Evolutionary conservation across 2,329 filamentous ascomycete species (phyloP), one percentile per base, ranked within the genome.

Genomic region (Aspergillus clavatus): DNA sequence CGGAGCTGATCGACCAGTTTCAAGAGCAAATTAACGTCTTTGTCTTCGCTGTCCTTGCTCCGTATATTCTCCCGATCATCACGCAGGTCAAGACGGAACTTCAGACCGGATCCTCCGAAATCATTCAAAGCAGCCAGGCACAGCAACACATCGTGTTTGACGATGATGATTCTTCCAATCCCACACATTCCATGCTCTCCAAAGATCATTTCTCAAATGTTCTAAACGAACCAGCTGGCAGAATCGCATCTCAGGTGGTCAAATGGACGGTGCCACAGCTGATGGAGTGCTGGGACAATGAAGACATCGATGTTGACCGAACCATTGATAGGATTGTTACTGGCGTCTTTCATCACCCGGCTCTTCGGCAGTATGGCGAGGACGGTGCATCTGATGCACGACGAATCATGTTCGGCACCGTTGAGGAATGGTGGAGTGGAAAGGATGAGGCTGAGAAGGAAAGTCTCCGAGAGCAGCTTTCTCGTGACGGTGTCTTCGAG

Each of bases 151-250:
- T 94, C 55, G 89, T 96, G 40, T 96, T 95, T 68, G 71, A 86
- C 36, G 83, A 96, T 54, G 84, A 94, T 60, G 51, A 78, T 41
- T 86, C 74, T 51, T 82, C 81, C 16, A 85, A 96, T 60, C 91
- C 90, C 0, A 96, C 90, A 1, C 90, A 96, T 72, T 94, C 88
- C 16, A 95, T 95, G 90, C 74, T 96, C 42, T 89, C 89, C 47
- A 96, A 96, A 72, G 90, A 96, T 60, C 90, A 96, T 69, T 96
- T 96, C 67, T 87, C 85, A 52, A 94, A 94, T 61, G 75, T 90
- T 24, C 78, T 96, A 48, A 96, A 96, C 64, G 89, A 95, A 63
- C 80, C 89, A 35, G 90, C 89, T 37, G 90, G 90, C 45, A 85
- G 84, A 59, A 81, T 89, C 48, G 89, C 90, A 21, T 86, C 84